A percentile compares a stretch with the other conserved stretches of the same genome.
Conservation (phyloP, 768 basidiomycete species). For the Hygrocybe punicea region DNA sequence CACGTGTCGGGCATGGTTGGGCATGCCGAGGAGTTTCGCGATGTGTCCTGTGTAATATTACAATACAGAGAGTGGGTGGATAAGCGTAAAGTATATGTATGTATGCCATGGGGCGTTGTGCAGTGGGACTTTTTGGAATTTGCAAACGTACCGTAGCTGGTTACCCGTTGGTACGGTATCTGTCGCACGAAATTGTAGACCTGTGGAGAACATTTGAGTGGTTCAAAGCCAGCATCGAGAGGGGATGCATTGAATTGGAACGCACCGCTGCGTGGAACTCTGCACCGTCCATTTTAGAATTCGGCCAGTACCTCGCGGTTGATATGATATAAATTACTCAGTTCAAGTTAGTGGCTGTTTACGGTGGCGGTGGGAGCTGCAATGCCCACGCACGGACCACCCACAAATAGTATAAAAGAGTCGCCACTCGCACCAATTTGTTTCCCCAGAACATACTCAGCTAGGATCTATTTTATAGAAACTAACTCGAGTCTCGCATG, state of each 20-base stretch:
- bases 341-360: no score
- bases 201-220: slow-evolving; percentile 36
- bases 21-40: slow-evolving; percentile 78
- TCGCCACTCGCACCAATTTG: background rate
- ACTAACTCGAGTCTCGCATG: slow-evolving; percentile 70
- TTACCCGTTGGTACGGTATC: slow-evolving; percentile 66
- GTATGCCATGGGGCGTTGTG: no score
- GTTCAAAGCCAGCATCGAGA: background rate
- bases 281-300: slow-evolving; percentile 13
- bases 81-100: no score
- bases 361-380: no score
- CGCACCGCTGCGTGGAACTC: slow-evolving; percentile 39
- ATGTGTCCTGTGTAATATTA: slow-evolving; percentile 55
- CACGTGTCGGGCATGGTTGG: slow-evolving; percentile 73
- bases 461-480: slow-evolving; percentile 71
- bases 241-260: background rate
- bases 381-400: slow-evolving; percentile 36
- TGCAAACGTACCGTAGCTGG: slow-evolving; percentile 62
- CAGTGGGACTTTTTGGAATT: background rate
- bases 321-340: no score
- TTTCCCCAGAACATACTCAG: slow-evolving; percentile 64
- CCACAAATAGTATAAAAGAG: slow-evolving; percentile 31
- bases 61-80: background rate
- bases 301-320: no score
- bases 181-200: slow-evolving; percentile 70